These are phyloP conservation scores for Monilinia aucupariae DNA, from an alignment of 2,329 filamentous ascomycete species.

Conservation along the genomic window DNA sequence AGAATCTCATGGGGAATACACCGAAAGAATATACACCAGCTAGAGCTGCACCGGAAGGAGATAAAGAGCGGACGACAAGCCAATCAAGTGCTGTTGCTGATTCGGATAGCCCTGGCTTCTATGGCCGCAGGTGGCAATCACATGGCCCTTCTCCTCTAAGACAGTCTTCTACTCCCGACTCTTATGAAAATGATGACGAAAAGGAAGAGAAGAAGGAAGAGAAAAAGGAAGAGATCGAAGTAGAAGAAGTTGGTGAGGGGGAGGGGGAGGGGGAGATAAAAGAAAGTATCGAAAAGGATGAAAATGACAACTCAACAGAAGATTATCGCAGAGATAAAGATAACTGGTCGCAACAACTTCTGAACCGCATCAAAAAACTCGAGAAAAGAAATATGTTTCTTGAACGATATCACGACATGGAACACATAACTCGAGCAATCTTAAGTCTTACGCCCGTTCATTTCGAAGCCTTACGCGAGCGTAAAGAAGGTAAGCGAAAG, in stretches of 20 bases:
- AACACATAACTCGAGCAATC: not conserved
- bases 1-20: conserved; percentile 3
- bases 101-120: not conserved
- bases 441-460: conserved; percentile 1
- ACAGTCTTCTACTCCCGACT: not conserved
- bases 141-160: conserved; percentile 5
- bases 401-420: not conserved
- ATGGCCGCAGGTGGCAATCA: not conserved
- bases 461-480: conserved; percentile 4
- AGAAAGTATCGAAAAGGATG: not conserved
- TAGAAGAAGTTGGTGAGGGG: not conserved
- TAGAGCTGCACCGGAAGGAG: not conserved
- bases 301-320: not conserved
- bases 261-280: not conserved
- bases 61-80: not conserved
- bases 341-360: not conserved
- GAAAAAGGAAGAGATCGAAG: not conserved
- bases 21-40: not conserved
- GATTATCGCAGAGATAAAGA: not conserved
- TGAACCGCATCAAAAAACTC: not conserved
- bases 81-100: not conserved
- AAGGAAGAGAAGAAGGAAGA: not conserved
- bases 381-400: conserved; percentile 1
- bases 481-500: not conserved
- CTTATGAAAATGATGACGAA: not conserved